Percentiles rank a stretch among this genome's conserved stretches.
Conservation (phyloP, 2,329 filamentous ascomycete species). For the Aspergillus unguis region DNA sequence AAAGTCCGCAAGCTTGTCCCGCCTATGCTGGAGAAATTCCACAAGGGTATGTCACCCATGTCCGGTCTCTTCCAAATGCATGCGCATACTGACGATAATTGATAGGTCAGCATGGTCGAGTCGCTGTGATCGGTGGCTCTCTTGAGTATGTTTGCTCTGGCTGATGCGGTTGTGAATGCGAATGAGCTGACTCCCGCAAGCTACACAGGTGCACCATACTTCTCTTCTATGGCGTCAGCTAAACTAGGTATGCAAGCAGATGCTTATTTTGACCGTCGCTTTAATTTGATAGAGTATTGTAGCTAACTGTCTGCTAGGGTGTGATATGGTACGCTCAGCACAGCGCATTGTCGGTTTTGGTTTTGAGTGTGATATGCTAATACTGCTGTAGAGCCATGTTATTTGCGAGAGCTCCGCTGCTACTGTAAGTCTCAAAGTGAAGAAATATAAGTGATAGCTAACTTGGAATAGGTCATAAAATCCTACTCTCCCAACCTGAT, state of each 20-base stretch:
- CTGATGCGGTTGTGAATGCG: background rate
- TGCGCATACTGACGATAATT: background rate
- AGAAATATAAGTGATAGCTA: background rate
- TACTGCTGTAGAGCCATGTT: slow-evolving; percentile 62
- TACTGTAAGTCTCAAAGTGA: slow-evolving; percentile 37
- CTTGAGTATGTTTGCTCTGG: slow-evolving; percentile 58
- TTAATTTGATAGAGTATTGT: background rate
- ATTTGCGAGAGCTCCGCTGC: slow-evolving; percentile 90
- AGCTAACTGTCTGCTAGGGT: slow-evolving; percentile 39
- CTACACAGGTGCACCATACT: slow-evolving; percentile 96
- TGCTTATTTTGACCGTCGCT: background rate
- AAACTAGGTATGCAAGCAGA: slow-evolving; percentile 55
- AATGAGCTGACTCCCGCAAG: slow-evolving; percentile 27
- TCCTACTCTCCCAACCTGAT: slow-evolving; percentile 97
- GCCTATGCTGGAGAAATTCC: slow-evolving; percentile 91
- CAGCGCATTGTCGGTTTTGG: background rate
- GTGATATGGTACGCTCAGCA: slow-evolving; percentile 68
- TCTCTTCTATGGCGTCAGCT: slow-evolving; percentile 95
- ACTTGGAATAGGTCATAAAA: slow-evolving; percentile 69
- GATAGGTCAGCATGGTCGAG: slow-evolving; percentile 81
- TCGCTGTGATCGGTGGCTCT: slow-evolving; percentile 91
- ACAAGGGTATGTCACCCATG: slow-evolving; percentile 67
- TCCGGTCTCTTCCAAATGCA: background rate
- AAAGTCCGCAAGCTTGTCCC: slow-evolving; percentile 89
- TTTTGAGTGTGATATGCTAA: background rate